These are phyloP conservation scores for Odontarrhena argentea DNA, from an alignment of 345 rosid species.

Conservation along the genomic window DNA sequence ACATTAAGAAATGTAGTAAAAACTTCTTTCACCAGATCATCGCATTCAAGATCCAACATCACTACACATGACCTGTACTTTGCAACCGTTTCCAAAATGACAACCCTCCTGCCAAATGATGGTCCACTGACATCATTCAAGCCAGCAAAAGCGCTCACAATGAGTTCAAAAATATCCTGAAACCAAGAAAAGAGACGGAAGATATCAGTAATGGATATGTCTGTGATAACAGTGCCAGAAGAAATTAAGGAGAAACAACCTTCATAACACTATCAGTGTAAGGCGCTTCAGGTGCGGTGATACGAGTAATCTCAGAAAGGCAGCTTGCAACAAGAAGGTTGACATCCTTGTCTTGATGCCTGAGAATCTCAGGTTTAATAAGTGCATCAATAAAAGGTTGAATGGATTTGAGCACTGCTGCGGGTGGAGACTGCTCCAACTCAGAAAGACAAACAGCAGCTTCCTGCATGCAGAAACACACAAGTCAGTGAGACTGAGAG, in stretches of 20 bases:
- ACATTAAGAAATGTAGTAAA: constrained; percentile 85
- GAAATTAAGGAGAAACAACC: constrained; percentile 49
- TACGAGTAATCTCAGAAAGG: constrained; percentile 90
- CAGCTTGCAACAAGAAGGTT: constrained; percentile 97
- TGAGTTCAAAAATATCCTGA: constrained; percentile 88
- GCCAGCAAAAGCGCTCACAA: constrained; percentile 83
- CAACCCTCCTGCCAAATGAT: constrained; percentile 89
- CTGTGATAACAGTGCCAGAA: constrained; percentile 6
- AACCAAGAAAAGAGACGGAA: constrained; percentile 32
- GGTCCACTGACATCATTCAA: constrained; percentile 81
- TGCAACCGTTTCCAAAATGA: constrained; percentile 92
- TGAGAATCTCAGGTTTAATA: constrained; percentile 76
- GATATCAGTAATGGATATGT: constrained; percentile 7
- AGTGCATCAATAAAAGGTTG: constrained; percentile 80
- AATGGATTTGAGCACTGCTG: constrained; percentile 67
- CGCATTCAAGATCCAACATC: constrained; percentile 98
- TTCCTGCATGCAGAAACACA: constrained; percentile 63
- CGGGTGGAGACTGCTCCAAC: constrained; percentile 82
- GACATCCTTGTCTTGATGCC: constrained; percentile 91
- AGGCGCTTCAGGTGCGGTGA: constrained; percentile 99
- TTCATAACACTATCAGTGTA: constrained; percentile 77
- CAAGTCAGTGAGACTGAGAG: constrained; percentile 4
- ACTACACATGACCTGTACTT: constrained; percentile 94
- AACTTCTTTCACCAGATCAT: constrained; percentile 87
- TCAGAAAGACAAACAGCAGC: constrained; percentile 79